Evolutionary conservation across 1,284 basidiomycete species (phyloP), one percentile per base, ranked within the genome.

Genomic region (Ceratorhiza oryzae-sativae): DNA sequence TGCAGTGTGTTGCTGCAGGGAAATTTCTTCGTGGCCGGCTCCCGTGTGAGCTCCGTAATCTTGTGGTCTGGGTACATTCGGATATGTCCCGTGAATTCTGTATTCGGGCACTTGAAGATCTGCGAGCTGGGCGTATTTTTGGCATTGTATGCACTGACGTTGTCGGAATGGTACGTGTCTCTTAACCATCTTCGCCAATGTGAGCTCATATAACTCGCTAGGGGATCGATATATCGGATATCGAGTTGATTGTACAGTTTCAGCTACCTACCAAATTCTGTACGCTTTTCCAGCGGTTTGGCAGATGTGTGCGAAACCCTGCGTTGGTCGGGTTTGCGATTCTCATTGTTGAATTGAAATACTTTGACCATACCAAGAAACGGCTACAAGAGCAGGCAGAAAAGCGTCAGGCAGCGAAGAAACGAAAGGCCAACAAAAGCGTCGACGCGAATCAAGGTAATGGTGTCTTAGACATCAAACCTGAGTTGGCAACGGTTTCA

Each of bases 111-210:
- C 10, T 62, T 9, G 60, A n/a, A 20, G n/a, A 42, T 18, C 25
- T 62, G 23, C 41, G 42, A 23, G 20, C 20, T 1, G 41, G 60
- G 10, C 9, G 30, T 20, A 42, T 62, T 46, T 62, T 30, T 62
- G 60, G 60, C 12, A 46, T 62, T 32, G 60, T 62, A n/a, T 62
- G 60, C 45, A 62, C 60, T 5, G 60, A 62, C 48, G 60, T 62
- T 48, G 60, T 27, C 32, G 60, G 60, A 3, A 62, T 62, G 60
- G 60, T 62, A 34, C 18, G 60, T 46, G 10, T 3, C 5, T 60
- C 25, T 20, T 42, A 5, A 3, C 39, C 18, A 20, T n/a, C n/a
- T n/a, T n/a, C n/a, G n/a, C 27, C 6, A 10, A 30, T 46, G 23
- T 27, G 41, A 32, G 9, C 18, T 48, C 4, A 46, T 18, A 8